Base-by-base conservation (phyloP, 1,139 yeast species). In the Blastobotrys serpentis region DNA sequence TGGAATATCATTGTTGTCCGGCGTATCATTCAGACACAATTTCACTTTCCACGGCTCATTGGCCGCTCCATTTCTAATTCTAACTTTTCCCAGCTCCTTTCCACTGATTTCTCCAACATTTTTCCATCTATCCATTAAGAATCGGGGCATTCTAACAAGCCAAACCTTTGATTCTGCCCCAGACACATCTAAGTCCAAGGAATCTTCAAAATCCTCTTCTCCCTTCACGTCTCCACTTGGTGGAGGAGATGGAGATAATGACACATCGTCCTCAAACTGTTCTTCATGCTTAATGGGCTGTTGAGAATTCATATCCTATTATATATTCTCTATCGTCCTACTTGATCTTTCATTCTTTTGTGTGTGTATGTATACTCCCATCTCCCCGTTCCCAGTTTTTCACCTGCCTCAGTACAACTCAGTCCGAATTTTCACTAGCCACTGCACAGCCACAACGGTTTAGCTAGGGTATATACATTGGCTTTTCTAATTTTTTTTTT, bases 61-160 rank as follows among this genome's bases (percentile, higher is more conserved):
- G 34, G 63, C 65, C n/a, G 56, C 61, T 45, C 72, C 70, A 55
- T 77, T 76, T 56, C 78, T 77, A 52, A 90, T 86, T 61, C 85
- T 81, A 22, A 92, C 87, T 56, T 80, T 81, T 8, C 97, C 98
- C 53, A 92, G 70, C 55, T 82, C 84, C 60, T 84, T 81, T 1
- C 96, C 72, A 51, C 80, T 75, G 52, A 85, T 68, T 33, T 72
- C 72, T 13, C 76, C 80, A 42, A 79, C 76, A 54, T 84, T 76
- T 49, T 82, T 77, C 96, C 97, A 89, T 56, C 79, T 76, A 46
- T 84, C 89, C 43, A 95, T 86, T 53, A 92, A 73, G 62, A 88
- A 89, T 61, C 86, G 81, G 3, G 98, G 98, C 58, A 92, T 71
- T 59, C 95, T 81, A 22, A 92, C 96, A 23, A 92, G 73, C 98